Evolutionary conservation across 805 yeast genomes (phyloP).

Genomic region (Lachancea waltii): DNA sequence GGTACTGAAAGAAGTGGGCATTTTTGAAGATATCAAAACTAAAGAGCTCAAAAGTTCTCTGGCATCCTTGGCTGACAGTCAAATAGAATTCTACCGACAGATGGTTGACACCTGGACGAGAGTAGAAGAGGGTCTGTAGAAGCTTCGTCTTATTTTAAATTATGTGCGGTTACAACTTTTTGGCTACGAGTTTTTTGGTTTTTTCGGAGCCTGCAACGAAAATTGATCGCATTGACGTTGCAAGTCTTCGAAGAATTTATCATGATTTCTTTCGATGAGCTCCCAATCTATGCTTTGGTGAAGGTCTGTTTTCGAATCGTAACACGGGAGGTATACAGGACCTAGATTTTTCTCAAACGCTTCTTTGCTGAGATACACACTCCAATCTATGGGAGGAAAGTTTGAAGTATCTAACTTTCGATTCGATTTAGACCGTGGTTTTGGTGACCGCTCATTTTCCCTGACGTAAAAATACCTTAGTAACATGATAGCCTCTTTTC

Average conservation of each 20-base stretch:
- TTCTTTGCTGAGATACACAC: constrained; percentile 42
- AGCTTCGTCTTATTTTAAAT: too few species aligned
- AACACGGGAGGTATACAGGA: constrained; percentile 10
- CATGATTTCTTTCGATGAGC: constrained; percentile 19
- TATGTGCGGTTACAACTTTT: constrained; percentile 6
- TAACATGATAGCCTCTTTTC: constrained; percentile 77
- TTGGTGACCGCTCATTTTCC: constrained; percentile 83
- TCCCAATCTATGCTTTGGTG: constrained; percentile 20
- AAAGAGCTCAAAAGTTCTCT: constrained; percentile 69
- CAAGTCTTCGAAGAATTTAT: constrained; percentile 13
- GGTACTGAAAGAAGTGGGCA: constrained; percentile 47
- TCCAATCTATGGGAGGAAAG: constrained; percentile 57
- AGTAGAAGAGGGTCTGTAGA: constrained; percentile 37
- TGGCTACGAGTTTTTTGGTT: constrained; percentile 9
- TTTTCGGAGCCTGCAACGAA: constrained; percentile 11
- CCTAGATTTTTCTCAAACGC: constrained; percentile 39
- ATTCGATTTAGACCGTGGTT: constrained; percentile 65
- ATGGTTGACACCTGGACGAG: constrained; percentile 67
- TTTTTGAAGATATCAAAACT: constrained; percentile 77
- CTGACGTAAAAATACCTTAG: constrained; percentile 77
- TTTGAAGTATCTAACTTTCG: constrained; percentile 49
- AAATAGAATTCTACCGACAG: constrained; percentile 64
- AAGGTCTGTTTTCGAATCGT: constrained; percentile 17
- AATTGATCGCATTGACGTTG: constrained; percentile 10
- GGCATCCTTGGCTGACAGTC: constrained; percentile 65